Base-by-base conservation (phyloP, 2,329 filamentous ascomycete genomes). In the Knoxdaviesia proteae region DNA sequence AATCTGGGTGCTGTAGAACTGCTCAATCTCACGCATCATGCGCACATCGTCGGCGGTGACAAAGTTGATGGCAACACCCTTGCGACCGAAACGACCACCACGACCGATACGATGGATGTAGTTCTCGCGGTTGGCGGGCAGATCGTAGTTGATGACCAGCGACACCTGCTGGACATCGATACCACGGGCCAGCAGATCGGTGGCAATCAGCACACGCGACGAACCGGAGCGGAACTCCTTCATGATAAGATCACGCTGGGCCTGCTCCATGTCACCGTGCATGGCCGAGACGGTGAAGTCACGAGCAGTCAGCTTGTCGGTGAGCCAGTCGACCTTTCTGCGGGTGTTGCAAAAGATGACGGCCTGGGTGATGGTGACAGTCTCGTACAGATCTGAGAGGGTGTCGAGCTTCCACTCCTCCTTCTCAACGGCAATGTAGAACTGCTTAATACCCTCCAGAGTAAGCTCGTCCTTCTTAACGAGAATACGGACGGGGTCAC, bases 1-100 rank as follows among this genome's bases (percentile, higher is more conserved):
- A 54, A 98, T 96, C 72, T 98, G 90, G 64, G 90, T 98, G 77
- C 84, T 94, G 80, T 98, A 98, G 77, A 96, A 98, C 71, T 94
- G 84, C 67, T 98, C 90, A 54, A 98, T 98, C 58, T 98, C 90
- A 51, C 90, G 77, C 54, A 98, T 71, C 57, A 98, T 98, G 58
- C 90, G 81, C 46, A 98, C 90, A 58, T 98, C 90, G 54, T 98
- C 90, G 56, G 83, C 92, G 3, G 90, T 98, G 50, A 98, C 90
- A 56, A 98, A 98, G 68, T 98, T 98, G 71, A 98, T 98, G 35
- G 90, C 90, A 50, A 98, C 90, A 71, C 90, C 90, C 69, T 98
- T 98, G 55, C 90, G 77, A 54, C 90, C 90, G 54, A 98, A 98
- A 51, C 90, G 77, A 52, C 90, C 90, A 58, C 84, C 90, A 58